A percentile compares a stretch with the other conserved stretches of the same genome.
These are phyloP conservation scores for Colletotrichum simmondsii DNA, from an alignment of 2,329 filamentous ascomycete species.

Conservation along the genomic window DNA sequence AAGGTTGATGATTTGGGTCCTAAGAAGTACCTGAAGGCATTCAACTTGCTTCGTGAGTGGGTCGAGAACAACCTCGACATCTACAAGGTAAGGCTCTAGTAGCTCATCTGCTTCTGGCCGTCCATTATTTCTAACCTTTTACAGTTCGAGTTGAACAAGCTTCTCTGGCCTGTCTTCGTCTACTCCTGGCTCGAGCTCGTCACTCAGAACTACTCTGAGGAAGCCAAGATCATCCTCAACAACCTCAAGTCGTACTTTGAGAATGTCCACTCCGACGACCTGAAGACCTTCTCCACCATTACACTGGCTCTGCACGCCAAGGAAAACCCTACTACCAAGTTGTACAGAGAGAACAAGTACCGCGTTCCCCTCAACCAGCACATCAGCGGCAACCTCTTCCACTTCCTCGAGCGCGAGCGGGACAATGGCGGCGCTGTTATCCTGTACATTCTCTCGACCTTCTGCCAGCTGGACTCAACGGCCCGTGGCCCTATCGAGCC, in stretches of 20 bases:
- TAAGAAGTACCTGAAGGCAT: conserved; percentile 82
- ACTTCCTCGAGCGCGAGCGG: conserved; percentile 88
- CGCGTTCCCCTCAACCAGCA: conserved; percentile 89
- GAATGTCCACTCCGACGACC: conserved; percentile 81
- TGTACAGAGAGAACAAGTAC: conserved; percentile 90
- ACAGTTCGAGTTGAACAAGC: conserved; percentile 85
- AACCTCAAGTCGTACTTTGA: conserved; percentile 77
- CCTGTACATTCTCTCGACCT: conserved; percentile 74
- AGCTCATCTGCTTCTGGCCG: conserved; percentile 1
- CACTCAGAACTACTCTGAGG: conserved; percentile 74
- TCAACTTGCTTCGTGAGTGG: conserved; percentile 80
- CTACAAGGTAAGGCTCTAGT: conserved; percentile 75
- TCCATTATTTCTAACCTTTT: conserved; percentile 31
- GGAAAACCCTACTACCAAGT: conserved; percentile 80
- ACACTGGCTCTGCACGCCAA: conserved; percentile 81
- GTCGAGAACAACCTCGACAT: conserved; percentile 92
- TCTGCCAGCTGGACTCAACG: conserved; percentile 69
- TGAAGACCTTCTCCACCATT: conserved; percentile 79
- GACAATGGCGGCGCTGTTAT: conserved; percentile 84
- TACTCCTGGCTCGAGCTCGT: conserved; percentile 90
- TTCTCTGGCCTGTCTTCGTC: conserved; percentile 94
- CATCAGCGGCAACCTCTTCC: conserved; percentile 83
- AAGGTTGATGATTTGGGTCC: conserved; percentile 77
- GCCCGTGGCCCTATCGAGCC: conserved; percentile 72
- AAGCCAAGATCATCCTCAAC: conserved; percentile 79